Conservation (phyloP, 768 basidiomycete genomes). For the Russula foetens region DNA sequence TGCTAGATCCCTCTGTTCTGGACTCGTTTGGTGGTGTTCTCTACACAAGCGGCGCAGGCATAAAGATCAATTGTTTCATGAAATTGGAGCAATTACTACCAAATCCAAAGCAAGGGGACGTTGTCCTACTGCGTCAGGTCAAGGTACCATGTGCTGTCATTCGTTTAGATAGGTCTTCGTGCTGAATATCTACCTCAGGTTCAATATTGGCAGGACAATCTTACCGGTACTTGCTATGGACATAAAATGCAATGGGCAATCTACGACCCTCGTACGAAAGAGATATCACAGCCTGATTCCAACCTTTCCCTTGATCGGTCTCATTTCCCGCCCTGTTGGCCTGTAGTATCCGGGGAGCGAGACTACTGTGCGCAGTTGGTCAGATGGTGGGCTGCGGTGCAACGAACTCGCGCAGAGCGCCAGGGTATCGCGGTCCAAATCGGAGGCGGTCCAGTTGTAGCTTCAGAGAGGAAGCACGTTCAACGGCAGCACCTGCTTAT, state of each 20-base stretch:
- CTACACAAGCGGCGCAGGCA: constrained; percentile 21
- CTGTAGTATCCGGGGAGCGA: neutral
- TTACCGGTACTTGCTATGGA: constrained; percentile 8
- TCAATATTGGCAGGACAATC: neutral
- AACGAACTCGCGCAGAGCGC: constrained; percentile 7
- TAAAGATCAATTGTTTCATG: constrained; percentile 43
- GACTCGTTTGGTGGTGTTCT: constrained; percentile 23
- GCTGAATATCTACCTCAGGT: constrained; percentile 8
- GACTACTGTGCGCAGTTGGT: constrained; percentile 12
- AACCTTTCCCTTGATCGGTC: neutral
- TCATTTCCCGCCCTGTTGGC: neutral
- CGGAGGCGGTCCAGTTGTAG: constrained; percentile 7
- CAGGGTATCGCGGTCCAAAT: constrained; percentile 14
- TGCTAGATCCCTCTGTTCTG: constrained; percentile 48
- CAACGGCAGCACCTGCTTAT: constrained; percentile 40
- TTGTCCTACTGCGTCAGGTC: constrained; percentile 43
- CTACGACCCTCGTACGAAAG: neutral
- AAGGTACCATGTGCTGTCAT: constrained; percentile 32
- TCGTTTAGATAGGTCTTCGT: neutral
- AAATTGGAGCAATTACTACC: constrained; percentile 44
- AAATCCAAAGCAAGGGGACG: constrained; percentile 36
- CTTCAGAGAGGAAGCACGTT: neutral
- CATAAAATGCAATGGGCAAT: constrained; percentile 15
- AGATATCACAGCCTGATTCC: constrained; percentile 5
- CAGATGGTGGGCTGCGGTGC: constrained; percentile 19